Base-by-base conservation (phyloP, 2,329 filamentous ascomycete genomes). In the Talaromyces verruculosus region DNA sequence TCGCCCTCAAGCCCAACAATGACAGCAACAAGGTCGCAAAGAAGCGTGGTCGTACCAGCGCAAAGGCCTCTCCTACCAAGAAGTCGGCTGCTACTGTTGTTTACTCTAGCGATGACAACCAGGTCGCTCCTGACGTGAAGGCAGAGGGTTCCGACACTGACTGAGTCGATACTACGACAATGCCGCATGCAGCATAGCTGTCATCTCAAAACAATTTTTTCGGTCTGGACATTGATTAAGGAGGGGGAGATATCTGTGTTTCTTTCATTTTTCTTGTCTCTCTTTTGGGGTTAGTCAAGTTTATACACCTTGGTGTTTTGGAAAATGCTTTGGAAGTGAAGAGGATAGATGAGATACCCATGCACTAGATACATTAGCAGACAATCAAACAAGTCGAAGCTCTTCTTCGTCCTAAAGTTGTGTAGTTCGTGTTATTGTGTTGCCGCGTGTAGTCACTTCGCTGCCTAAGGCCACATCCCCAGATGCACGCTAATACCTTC, bases 11-110 rank as follows among this genome's bases (percentile, higher is more conserved):
- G 19, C 37, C 58, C 1, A 65, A 57, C 17, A 47, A 19, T n/a
- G 28, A 43, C 37, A 10, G n/a, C 15, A 59, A 39, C 57, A 65
- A 65, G 22, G 47, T 65, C 5, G 28, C n/a, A n/a, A 65, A 65
- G n/a, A 61, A 61, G n/a, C 58, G 58, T 35, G 64, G 39, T 6
- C 64, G 57, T 58, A 13, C 19, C 25, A 8, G 39, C 19, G 11
- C 35, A 17, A 62, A 62, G 37, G 30, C 30, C 10, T 25, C 25
- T n/a, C 10, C 47, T 30, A 28, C 61, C 22, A 55, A 55, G 61
- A 63, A 63, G 61, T 8, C 33, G 13, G 10, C 35, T 22, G 35
- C 22, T 22, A 25, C 22, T 30, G 0, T 19, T 22, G 53, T 30
- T 15, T n/a, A 57, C 19, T 51, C 47, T 13, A 51, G 47, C 47